Base-by-base conservation (phyloP, 495 filamentous ascomycete genomes). In the Xylaria nigripes region DNA sequence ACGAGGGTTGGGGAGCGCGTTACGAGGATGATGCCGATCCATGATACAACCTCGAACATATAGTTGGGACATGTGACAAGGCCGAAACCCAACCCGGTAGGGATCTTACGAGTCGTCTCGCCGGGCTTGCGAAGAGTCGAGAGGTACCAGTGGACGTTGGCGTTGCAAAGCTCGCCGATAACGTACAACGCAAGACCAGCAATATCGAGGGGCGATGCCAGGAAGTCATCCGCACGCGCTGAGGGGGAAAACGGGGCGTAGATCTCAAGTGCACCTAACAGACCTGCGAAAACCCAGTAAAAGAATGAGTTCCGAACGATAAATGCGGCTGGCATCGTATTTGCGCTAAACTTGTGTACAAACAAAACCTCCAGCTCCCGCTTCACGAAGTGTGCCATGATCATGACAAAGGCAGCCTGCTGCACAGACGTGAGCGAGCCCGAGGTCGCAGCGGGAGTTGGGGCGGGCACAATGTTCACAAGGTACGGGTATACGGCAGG, bases 61-160 rank as follows among this genome's bases (percentile, higher is more conserved):
- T 98, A 98, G 76, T 98, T 98, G 21, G 93, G 93, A 77, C 90
- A 94, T 12, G 93, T 98, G 38, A 97, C 93, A 36, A 81, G 61
- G 62, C 71, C 74, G 72, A 96, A 96, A n/a, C 90, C 89, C 51
- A 89, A 81, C 18, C 92, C 92, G 36, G 74, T 72, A 0, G 93
- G 93, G 64, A 98, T 95, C 55, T 88, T 90, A 16, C 90, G 74
- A 59, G 94, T 87, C 6, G 83, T 95, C 52, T 84, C 85, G 45
- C 90, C 90, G n/a, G 77, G 77, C 34, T 81, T 81, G 4, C 93
- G 85, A 27, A 98, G 79, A 43, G 76, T 72, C 22, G 86, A 80
- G 19, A 98, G 76, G 2, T 84, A 79, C 56, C 87, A 68, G 67
- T 98, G 93, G 1, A 88, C 83, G 56, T 80, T 77, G 54, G 90